These are phyloP conservation scores for Hypoxylon sp. DNA, from an alignment of 2,329 filamentous ascomycete species.

Conservation along the genomic window DNA sequence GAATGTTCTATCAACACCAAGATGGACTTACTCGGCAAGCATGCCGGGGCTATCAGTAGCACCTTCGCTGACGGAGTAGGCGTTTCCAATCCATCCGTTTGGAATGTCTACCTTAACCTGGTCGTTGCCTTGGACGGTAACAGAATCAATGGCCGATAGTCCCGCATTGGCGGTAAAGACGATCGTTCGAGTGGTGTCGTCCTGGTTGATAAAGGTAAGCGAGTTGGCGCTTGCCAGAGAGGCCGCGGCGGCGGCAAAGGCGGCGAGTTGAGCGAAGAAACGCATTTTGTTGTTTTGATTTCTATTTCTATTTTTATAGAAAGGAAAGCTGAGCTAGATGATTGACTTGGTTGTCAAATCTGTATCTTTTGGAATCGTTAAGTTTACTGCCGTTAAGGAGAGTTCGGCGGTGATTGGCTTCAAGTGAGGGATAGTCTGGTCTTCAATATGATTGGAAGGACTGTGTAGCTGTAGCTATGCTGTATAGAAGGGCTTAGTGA, in stretches of 20 bases:
- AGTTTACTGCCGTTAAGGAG: conserved; percentile 27
- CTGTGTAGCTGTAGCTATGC: conserved; percentile 37
- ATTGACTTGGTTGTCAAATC: conserved; percentile 31
- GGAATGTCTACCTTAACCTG: conserved; percentile 59
- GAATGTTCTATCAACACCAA: neutral
- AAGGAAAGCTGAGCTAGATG: conserved; percentile 34
- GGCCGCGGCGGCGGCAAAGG: conserved; percentile 57
- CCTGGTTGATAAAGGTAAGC: conserved; percentile 70
- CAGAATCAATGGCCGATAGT: conserved; percentile 50
- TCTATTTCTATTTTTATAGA: conserved; percentile 34
- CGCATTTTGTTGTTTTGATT: conserved; percentile 63
- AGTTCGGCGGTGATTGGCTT: conserved; percentile 21
- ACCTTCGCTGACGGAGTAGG: conserved; percentile 62
- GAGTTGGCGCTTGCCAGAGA: conserved; percentile 60
- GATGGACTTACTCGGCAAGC: conserved; percentile 57
- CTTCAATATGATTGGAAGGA: conserved; percentile 31
- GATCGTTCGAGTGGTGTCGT: conserved; percentile 62
- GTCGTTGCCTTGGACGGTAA: conserved; percentile 55
- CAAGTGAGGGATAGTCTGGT: conserved; percentile 26
- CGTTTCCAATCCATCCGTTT: conserved; percentile 62
- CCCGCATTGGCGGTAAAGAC: conserved; percentile 62
- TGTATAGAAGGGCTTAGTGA: conserved; percentile 40
- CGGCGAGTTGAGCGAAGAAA: conserved; percentile 61
- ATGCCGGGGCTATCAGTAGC: conserved; percentile 59
- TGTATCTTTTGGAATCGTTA: conserved; percentile 10